Base-by-base conservation (phyloP, 371 early-diverging fungal species). In the Actinomortierella wolfii region DNA sequence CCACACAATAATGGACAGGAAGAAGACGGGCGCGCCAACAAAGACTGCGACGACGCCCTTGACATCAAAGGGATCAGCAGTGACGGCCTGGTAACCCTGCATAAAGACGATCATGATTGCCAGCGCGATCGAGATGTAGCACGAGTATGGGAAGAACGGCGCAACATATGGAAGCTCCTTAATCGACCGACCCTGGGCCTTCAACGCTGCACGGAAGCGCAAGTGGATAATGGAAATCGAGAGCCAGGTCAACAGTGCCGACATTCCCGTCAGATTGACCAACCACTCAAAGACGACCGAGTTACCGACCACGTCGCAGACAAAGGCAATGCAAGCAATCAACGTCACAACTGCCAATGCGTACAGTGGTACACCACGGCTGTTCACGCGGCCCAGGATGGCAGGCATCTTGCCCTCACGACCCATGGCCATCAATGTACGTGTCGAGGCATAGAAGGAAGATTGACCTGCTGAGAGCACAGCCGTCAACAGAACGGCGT, bases 201-300 rank as follows among this genome's bases (percentile, higher is more conserved):
- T 52, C 51, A 81, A 86, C 0, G 94, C 94, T 9, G 81, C 83
- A 28, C 94, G 89, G 87, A 94, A 94, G 24, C 94, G 90, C 49
- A 90, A 75, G 62, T 94, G 94, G n/a, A 87, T 89, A 57, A 90
- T 66, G 2, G 86, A 78, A 55, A 94, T 94, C 43, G 85, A 79
- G 43, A 92, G 64, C 94, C 95, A 95, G 28, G 91, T 88, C 24
- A 91, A 75, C 26, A 94, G 78, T 42, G 92, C 92, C 2, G 94
- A 86, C 43, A 89, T 79, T 0, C 89, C 87, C 8, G 90, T 81
- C 21, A 94, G 56, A 64, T 81, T 81, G 50, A 89, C 81, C 26
- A 93, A 74, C 86, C 91, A 92, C 17, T 64, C 80, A 58, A 93
- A 94, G 1, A 92, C 89, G 15, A 83, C 80, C 29, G 89, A 89